Evolutionary conservation across 2,329 filamentous ascomycete genomes (phyloP).

Genomic region (Aureobasidium melanogenum): DNA sequence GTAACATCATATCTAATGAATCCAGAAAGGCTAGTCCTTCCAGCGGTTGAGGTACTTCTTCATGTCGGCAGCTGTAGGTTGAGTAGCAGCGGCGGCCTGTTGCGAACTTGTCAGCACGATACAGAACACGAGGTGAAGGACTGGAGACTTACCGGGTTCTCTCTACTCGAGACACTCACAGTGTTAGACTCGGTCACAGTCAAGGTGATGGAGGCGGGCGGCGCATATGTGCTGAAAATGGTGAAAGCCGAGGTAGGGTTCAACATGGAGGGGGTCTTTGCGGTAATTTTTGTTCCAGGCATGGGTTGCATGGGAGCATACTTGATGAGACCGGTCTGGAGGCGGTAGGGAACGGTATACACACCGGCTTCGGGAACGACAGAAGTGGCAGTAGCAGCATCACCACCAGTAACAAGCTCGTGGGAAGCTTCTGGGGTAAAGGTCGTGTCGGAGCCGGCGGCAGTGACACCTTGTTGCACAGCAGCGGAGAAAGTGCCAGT

Average conservation of each 20-base stretch:
- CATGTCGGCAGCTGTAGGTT: slow-evolving; percentile 43
- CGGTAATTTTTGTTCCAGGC: slow-evolving; percentile 51
- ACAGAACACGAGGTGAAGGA: no score
- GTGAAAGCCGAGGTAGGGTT: slow-evolving; percentile 48
- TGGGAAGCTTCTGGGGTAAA: slow-evolving; percentile 11
- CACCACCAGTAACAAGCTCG: slow-evolving; percentile 26
- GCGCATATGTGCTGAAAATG: slow-evolving; percentile 44
- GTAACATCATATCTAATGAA: neutral
- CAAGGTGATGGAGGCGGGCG: slow-evolving; percentile 35
- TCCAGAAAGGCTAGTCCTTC: slow-evolving; percentile 41
- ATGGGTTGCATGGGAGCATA: slow-evolving; percentile 54
- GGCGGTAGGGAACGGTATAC: slow-evolving; percentile 42
- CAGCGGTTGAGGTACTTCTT: slow-evolving; percentile 49
- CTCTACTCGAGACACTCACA: slow-evolving; percentile 41
- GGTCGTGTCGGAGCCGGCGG: slow-evolving; percentile 28
- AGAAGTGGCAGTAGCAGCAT: slow-evolving; percentile 15
- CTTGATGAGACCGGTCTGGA: slow-evolving; percentile 48
- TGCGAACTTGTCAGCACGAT: neutral
- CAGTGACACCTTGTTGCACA: slow-evolving; percentile 28
- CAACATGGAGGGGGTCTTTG: slow-evolving; percentile 39
- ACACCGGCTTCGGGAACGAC: slow-evolving; percentile 14
- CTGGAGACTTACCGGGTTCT: slow-evolving; percentile 47
- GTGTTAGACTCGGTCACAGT: slow-evolving; percentile 46
- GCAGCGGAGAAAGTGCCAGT: slow-evolving; percentile 46
- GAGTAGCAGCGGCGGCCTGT: neutral